These are phyloP conservation scores for Aegilops bicornis DNA, from an alignment of 176 grass and related monocot genomes.

Conservation along the genomic window DNA sequence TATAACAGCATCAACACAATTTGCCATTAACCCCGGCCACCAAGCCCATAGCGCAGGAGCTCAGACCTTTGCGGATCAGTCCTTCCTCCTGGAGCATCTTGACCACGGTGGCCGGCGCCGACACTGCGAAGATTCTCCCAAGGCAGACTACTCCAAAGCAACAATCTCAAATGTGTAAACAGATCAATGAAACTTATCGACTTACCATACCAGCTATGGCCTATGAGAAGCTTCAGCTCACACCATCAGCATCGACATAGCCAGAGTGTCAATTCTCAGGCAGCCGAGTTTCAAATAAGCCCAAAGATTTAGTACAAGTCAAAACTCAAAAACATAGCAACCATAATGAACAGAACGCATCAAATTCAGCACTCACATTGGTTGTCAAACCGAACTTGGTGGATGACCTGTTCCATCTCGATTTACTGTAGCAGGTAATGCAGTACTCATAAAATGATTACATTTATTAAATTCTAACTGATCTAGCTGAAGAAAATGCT, in stretches of 20 bases:
- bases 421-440: background rate
- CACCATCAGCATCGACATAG: background rate
- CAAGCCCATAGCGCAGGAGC: background rate
- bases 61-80: no score
- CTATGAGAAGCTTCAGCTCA: background rate
- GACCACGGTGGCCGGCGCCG: background rate
- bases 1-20: background rate
- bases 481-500: slow-evolving; percentile 10
- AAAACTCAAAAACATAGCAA: background rate
- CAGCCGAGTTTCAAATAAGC: background rate
- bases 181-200: background rate
- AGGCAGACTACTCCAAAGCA: background rate
- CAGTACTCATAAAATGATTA: background rate
- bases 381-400: background rate
- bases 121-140: background rate
- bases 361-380: background rate
- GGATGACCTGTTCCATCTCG: background rate
- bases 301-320: background rate
- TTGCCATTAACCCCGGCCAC: background rate
- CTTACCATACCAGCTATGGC: background rate
- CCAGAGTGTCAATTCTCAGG: background rate
- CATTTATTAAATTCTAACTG: background rate
- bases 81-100: background rate
- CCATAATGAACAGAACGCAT: background rate
- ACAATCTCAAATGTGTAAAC: background rate